A percentile compares a stretch with the other conserved stretches of the same genome.
These are phyloP conservation scores for Cercospora sp. DNA, from an alignment of 2,329 filamentous ascomycete species.

Conservation along the genomic window DNA sequence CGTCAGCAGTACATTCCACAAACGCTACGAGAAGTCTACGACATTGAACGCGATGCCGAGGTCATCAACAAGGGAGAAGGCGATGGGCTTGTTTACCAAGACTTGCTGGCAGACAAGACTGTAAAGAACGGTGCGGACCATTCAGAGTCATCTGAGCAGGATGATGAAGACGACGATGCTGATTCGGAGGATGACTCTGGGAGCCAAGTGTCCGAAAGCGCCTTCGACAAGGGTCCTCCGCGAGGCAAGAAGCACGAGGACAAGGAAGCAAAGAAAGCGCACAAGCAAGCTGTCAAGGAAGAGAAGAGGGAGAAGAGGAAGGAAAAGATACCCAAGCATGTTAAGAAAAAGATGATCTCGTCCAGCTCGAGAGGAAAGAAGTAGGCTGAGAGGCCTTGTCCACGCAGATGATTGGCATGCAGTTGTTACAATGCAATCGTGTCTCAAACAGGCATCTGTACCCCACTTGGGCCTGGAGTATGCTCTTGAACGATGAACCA, in stretches of 20 bases:
- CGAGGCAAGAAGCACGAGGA: constrained; percentile 85
- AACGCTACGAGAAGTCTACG: constrained; percentile 92
- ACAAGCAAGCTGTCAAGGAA: constrained; percentile 91
- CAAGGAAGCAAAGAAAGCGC: constrained; percentile 84
- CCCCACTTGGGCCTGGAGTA: not conserved
- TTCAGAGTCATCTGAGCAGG: constrained; percentile 42
- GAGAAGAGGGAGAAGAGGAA: constrained; percentile 91
- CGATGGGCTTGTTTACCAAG: constrained; percentile 78
- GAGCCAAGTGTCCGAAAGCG: constrained; percentile 33
- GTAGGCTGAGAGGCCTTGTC: constrained; percentile 42
- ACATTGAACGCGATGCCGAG: constrained; percentile 86
- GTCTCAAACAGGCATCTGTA: not conserved
- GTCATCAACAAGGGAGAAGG: constrained; percentile 72
- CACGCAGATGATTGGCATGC: not conserved
- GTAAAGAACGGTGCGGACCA: constrained; percentile 29
- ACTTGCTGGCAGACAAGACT: constrained; percentile 64
- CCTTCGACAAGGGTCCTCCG: constrained; percentile 61
- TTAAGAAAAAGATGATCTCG: constrained; percentile 85
- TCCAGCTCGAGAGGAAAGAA: constrained; percentile 61
- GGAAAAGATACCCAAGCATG: constrained; percentile 92
- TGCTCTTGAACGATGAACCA: not conserved
- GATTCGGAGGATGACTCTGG: constrained; percentile 36
- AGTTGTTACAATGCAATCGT: not conserved
- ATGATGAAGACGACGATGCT: constrained; percentile 38
- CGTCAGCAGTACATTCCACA: constrained; percentile 95